Base-by-base conservation (phyloP, 2,329 filamentous ascomycete genomes). In the Xylariaceae sp. region DNA sequence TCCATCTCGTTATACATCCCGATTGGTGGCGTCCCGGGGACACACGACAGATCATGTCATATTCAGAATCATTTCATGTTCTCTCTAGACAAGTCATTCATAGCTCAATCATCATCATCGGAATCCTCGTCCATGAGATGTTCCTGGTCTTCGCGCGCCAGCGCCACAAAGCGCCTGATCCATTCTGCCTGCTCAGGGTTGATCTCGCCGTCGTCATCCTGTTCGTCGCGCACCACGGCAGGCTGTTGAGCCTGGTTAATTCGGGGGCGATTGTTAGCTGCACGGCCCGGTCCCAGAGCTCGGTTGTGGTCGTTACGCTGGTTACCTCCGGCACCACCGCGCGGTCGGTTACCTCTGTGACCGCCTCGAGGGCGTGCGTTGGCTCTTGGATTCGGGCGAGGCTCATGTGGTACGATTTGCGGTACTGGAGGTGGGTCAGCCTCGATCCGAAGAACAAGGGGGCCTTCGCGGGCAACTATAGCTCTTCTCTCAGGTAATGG, bases 361-460 rank as follows among this genome's bases (percentile, higher is more conserved):
- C 65, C 69, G 30, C 70, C 68, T 59, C 70, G 68, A 57, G 69
- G 69, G 48, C 67, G 67, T 55, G 65, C 67, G 60, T 68, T 69
- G 63, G 56, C 64, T 66, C 61, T 66, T 61, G 61, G 71, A 10
- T 64, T 56, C 35, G 51, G 65, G 45, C 67, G 73, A 48, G 47
- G 53, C 53, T 63, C 69, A 47, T 58, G 66, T 55, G 64, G 66
- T 45, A 64, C 69, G 53, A 61, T 55, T 41, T 55, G 60, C 54
- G 54, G 64, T 50, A 61, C 68, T 39, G 66, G 67, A 37, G 71
- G 70, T 50, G 71, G 70, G 50, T 68, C 72, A 17, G 76, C 75
- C 45, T 78, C 77, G 34, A 85, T 79, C 35, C 82, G 77, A 35
- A 85, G 77, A 10, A 85, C 81, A 9, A 84, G 76, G 3, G 82